phyloP scores from a whole-genome alignment of 208 protist genomes.

The Trypanosoma platydactyli region DNA sequence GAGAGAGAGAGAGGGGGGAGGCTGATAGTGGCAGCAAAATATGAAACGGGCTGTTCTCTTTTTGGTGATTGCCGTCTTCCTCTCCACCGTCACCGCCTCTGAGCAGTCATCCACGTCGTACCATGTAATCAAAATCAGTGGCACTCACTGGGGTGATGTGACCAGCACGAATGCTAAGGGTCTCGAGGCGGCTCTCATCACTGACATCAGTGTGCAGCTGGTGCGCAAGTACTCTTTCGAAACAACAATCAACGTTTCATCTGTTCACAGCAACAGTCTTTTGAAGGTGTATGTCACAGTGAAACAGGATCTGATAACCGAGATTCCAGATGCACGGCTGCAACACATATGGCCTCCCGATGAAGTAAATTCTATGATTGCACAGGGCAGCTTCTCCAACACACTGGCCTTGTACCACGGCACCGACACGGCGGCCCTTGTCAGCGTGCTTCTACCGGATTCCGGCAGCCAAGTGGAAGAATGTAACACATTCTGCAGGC shows the following conservation, averaged over 20 bases:
- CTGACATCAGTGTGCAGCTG: constrained; percentile 5
- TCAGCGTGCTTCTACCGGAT: background rate
- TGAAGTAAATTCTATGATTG: constrained; percentile 25
- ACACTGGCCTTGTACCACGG: constrained; percentile 12
- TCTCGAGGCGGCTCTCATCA: constrained; percentile 1
- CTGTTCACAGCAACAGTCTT: background rate
- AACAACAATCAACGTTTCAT: constrained; percentile 1
- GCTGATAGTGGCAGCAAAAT: no score
- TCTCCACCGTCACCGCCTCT: background rate
- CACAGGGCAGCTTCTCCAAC: background rate
- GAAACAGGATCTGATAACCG: background rate
- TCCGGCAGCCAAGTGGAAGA: no score
- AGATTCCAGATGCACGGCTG: background rate
- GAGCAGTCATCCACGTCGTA: constrained; percentile 8
- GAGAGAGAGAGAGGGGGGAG: no score
- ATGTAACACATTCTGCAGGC: no score
- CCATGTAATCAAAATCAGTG: constrained; percentile 6
- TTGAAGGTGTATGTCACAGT: constrained; percentile 8
- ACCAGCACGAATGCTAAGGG: background rate
- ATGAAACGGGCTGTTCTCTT: no score
- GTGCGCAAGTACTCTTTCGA: constrained; percentile 8
- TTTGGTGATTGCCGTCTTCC: background rate
- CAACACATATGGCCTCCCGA: constrained; percentile 19
- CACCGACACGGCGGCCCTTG: background rate
- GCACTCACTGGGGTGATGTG: constrained; percentile 4